Evolutionary conservation across 2,329 filamentous ascomycete species (phyloP).

Genomic region (Alternaria sp.): DNA sequence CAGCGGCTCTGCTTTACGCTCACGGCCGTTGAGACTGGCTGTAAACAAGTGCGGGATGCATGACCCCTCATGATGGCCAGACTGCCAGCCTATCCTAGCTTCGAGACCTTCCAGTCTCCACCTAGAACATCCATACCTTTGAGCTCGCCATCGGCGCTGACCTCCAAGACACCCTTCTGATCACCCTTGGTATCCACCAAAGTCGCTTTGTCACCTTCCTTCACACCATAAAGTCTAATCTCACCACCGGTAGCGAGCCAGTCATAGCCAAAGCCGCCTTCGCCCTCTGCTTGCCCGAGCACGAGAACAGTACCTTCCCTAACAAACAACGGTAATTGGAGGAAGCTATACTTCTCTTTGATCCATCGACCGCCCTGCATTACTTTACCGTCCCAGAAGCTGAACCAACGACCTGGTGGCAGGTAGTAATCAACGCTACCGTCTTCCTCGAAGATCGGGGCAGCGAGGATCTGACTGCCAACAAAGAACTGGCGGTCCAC

Average conservation of each 20-base stretch:
- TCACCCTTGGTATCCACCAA: slow-evolving; percentile 46
- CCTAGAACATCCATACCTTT: slow-evolving; percentile 36
- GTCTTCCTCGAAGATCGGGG: slow-evolving; percentile 68
- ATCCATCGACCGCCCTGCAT: slow-evolving; percentile 54
- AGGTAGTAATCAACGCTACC: slow-evolving; percentile 72
- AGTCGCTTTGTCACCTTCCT: slow-evolving; percentile 41
- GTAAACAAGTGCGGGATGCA: neutral
- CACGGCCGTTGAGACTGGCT: neutral
- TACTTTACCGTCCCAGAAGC: slow-evolving; percentile 54
- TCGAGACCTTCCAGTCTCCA: slow-evolving; percentile 47
- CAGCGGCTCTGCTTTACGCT: neutral
- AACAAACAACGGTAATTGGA: slow-evolving; percentile 51
- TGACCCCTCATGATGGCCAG: neutral
- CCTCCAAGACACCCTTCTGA: slow-evolving; percentile 38
- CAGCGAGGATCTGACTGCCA: slow-evolving; percentile 68
- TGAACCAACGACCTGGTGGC: slow-evolving; percentile 59
- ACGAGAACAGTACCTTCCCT: slow-evolving; percentile 50
- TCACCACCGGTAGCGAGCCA: slow-evolving; percentile 50
- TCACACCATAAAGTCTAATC: slow-evolving; percentile 48
- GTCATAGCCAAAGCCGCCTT: slow-evolving; percentile 49
- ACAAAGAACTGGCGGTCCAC: slow-evolving; percentile 77
- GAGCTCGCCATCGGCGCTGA: slow-evolving; percentile 37
- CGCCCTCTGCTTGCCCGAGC: slow-evolving; percentile 48
- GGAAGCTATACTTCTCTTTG: slow-evolving; percentile 50
- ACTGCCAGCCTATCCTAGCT: slow-evolving; percentile 26